These are phyloP conservation scores for Pezicula carpinea DNA, from an alignment of 2,329 filamentous ascomycete genomes.

Conservation along the genomic window DNA sequence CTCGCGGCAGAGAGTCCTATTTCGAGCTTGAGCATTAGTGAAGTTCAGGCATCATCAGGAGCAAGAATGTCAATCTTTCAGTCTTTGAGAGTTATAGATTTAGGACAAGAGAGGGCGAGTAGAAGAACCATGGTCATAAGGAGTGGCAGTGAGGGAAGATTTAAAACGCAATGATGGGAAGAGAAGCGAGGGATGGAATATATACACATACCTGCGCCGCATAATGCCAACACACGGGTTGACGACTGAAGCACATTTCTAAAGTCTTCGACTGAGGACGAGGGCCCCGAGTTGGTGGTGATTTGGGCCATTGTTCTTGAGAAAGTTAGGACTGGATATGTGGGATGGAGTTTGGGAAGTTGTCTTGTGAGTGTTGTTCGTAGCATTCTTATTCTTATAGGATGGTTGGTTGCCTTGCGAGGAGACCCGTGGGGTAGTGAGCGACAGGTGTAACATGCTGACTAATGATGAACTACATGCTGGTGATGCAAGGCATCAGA, in stretches of 20 bases:
- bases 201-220: constrained; percentile 37
- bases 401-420: background rate
- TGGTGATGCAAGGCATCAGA: too few species aligned
- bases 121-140: too few species aligned
- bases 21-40: background rate
- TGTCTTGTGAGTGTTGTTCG: background rate
- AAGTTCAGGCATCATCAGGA: background rate
- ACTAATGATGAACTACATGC: background rate
- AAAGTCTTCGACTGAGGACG: background rate
- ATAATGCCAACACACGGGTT: constrained; percentile 11
- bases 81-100: too few species aligned
- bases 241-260: background rate
- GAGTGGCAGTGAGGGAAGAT: too few species aligned
- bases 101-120: too few species aligned
- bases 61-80: too few species aligned
- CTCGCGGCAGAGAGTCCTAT: constrained; percentile 52
- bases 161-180: background rate
- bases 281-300: background rate
- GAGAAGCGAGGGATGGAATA: background rate
- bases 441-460: background rate
- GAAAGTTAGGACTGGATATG: too few species aligned
- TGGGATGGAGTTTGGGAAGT: background rate
- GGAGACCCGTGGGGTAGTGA: background rate
- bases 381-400: background rate
- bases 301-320: too few species aligned